Evolutionary conservation across 352 stramenopile species (phyloP).

Genomic region (Ochromonadaceae sp.): DNA sequence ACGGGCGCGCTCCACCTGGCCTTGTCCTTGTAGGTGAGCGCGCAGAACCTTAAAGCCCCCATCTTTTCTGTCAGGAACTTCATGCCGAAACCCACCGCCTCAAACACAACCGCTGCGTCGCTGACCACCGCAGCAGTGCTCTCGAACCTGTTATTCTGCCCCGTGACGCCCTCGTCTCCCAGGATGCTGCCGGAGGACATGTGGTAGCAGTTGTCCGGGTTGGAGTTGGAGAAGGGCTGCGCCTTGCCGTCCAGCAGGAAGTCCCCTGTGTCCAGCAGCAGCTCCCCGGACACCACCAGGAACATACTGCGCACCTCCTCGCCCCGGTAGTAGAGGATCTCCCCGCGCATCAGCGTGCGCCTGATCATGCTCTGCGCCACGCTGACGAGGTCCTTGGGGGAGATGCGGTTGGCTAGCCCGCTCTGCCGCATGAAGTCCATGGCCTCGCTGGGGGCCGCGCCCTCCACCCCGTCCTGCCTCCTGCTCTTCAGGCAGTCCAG

Average conservation of each 20-base stretch:
- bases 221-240: not conserved
- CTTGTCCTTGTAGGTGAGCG: not conserved
- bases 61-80: constrained; percentile 3
- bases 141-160: not conserved
- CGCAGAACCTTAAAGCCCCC: not conserved
- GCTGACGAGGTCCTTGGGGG: not conserved
- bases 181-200: constrained; percentile 4
- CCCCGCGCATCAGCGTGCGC: not conserved
- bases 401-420: constrained; percentile 1
- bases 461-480: not conserved
- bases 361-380: not conserved
- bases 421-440: constrained; percentile 15
- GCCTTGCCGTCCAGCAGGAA: not conserved
- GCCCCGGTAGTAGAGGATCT: constrained; percentile 4
- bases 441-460: not conserved
- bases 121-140: not conserved
- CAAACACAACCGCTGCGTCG: not conserved
- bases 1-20: not conserved
- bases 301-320: not conserved
- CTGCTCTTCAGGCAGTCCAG: constrained; percentile 5
- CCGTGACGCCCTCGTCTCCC: constrained; percentile 7
- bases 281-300: constrained; percentile 9
- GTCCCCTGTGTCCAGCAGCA: constrained; percentile 6
- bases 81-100: not conserved
- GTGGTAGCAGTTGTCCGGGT: not conserved